These are phyloP conservation scores for Trichophyton schoenleinii DNA, from an alignment of 2,329 filamentous ascomycete species.

Conservation along the genomic window DNA sequence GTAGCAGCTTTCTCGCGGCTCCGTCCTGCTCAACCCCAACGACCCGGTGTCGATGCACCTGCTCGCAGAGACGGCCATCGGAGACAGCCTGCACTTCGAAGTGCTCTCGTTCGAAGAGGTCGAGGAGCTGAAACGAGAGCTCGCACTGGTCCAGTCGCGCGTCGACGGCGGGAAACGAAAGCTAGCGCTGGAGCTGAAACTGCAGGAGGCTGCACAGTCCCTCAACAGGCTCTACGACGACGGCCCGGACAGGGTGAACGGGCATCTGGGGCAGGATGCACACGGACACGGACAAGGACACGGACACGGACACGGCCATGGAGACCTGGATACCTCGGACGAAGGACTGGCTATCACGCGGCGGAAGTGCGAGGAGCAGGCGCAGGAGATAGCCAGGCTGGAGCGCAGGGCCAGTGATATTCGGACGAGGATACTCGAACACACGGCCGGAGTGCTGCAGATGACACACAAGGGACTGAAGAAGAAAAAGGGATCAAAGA, in stretches of 20 bases:
- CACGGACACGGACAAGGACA: constrained; percentile 8
- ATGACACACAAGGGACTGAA: constrained; percentile 69
- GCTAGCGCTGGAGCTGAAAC: constrained; percentile 79
- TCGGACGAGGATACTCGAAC: constrained; percentile 65
- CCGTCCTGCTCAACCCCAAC: constrained; percentile 31
- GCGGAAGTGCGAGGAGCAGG: constrained; percentile 73
- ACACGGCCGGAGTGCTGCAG: constrained; percentile 85
- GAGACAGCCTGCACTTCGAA: constrained; percentile 74
- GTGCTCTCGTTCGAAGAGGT: constrained; percentile 85
- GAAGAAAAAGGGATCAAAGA: constrained; percentile 41
- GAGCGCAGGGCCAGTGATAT: constrained; percentile 65
- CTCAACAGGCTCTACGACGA: constrained; percentile 66
- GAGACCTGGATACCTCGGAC: constrained; percentile 33
- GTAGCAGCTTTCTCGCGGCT: constrained; percentile 39
- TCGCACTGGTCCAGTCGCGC: constrained; percentile 56
- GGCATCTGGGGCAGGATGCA: constrained; percentile 18
- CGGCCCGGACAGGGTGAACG: constrained; percentile 35
- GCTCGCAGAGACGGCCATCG: constrained; percentile 82
- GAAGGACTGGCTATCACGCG: constrained; percentile 62
- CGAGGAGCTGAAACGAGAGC: constrained; percentile 80
- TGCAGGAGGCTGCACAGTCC: constrained; percentile 81
- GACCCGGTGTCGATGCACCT: constrained; percentile 72
- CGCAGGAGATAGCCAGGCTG: constrained; percentile 64
- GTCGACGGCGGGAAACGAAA: constrained; percentile 73
- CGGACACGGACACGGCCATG: constrained; percentile 17